These are phyloP conservation scores for Pinus taeda DNA, from an alignment of 75 land plant genomes.

Conservation along the genomic window DNA sequence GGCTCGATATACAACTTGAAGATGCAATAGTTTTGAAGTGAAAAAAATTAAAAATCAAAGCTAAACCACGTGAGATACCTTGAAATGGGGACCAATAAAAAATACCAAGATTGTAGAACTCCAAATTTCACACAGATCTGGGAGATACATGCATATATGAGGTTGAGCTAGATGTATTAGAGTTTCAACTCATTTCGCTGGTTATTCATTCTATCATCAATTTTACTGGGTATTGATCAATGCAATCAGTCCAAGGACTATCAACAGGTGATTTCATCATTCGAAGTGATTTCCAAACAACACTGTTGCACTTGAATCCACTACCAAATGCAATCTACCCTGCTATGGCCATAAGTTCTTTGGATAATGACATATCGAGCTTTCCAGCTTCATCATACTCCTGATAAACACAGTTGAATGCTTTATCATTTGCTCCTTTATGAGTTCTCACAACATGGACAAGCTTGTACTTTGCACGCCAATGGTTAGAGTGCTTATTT, in stretches of 20 bases:
- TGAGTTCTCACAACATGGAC: conserved; percentile 59
- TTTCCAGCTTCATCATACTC: conserved; percentile 48
- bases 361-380: conserved; percentile 54
- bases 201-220: background rate
- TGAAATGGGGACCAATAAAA: background rate
- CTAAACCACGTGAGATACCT: background rate
- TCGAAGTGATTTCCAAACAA: conserved; percentile 52
- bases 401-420: conserved; percentile 67
- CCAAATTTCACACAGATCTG: background rate
- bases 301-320: conserved; percentile 70
- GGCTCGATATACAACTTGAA: background rate
- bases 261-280: conserved; percentile 25
- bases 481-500: conserved; percentile 25
- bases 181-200: background rate
- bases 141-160: background rate
- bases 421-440: conserved; percentile 62
- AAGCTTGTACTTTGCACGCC: conserved; percentile 46
- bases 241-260: conserved; percentile 55
- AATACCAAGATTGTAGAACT: background rate
- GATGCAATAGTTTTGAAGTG: background rate
- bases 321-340: conserved; percentile 67
- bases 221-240: conserved; percentile 38
- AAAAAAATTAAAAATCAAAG: background rate
- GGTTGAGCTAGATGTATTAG: background rate
- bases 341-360: conserved; percentile 72